These are phyloP conservation scores for Zoysia japonica DNA, from an alignment of 176 grass and related monocot genomes.

Conservation along the genomic window DNA sequence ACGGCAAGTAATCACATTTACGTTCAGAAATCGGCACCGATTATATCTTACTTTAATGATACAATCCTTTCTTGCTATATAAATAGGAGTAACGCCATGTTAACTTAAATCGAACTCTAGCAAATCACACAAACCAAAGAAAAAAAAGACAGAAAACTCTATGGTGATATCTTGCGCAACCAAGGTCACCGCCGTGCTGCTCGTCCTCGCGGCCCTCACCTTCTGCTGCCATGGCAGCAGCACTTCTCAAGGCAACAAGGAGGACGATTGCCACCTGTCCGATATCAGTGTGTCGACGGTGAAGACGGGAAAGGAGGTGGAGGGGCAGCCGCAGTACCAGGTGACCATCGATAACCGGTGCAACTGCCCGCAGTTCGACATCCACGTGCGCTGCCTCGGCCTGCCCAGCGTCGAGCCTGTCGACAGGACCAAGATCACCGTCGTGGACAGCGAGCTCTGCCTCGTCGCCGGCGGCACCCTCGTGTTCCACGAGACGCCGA, in stretches of 20 bases:
- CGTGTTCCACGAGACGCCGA: background rate
- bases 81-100: background rate
- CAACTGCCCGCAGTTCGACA: constrained; percentile 22
- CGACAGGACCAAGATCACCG: background rate
- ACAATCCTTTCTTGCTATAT: background rate
- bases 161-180: background rate
- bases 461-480: background rate
- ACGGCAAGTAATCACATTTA: background rate
- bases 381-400: constrained; percentile 8
- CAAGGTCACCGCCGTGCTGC: background rate
- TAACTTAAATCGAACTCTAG: background rate
- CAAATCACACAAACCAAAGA: background rate
- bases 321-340: constrained; percentile 30
- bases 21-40: background rate
- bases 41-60: background rate
- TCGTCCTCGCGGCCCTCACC: background rate
- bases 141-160: background rate
- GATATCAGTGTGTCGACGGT: constrained; percentile 8
- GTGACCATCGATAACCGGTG: constrained; percentile 30
- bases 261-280: background rate
- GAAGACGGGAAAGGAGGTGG: constrained; percentile 2
- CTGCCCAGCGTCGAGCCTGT: constrained; percentile 16
- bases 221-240: background rate
- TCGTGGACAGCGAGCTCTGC: background rate
- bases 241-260: background rate